Base-by-base conservation (phyloP, 768 basidiomycete species). In the Polyporus arcularius region DNA sequence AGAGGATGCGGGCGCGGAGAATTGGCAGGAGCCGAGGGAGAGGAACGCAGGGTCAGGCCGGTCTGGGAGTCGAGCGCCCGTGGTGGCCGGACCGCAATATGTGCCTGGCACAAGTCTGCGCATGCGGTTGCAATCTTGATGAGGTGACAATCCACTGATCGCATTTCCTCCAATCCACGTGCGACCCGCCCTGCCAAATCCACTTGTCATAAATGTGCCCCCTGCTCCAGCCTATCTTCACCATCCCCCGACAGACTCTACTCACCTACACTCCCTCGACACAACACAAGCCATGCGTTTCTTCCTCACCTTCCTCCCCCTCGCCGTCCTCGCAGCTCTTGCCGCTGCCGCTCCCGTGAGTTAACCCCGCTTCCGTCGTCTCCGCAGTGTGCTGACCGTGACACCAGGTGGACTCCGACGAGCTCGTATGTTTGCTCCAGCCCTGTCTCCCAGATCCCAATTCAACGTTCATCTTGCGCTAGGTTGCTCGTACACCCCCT, bases 321-420 rank as follows among this genome's bases (percentile, higher is more conserved):
- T 67, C 51, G 61, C 67, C 55, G n/a, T 61, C 58, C 62, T 70
- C 61, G 64, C 64, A 45, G 61, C 62, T 58, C 16, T 68, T 55
- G 66, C 63, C 57, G 32, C 64, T 47, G 70, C 70, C 38, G 62
- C 63, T 28, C 68, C 70, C 26, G 66, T 70, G 21, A 46, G 63
- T 65, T 43, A 26, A 52, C 30, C 30, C 40, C 47, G 30, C 16
- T 21, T 30, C 28, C 21, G 10, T 28, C 39, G 3, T 54, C 49
- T 11, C n/a, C 40, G 21, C 21, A 7, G 40, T 15, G 43, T 39
- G 26, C 55, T n/a, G 38, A 40, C 45, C 39, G 15, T 35, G 12
- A 8, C 31, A 28, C 18, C 43, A 59, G 60, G 21, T 53, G 32
- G 55, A 35, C 45, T 56, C 53, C 9, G 35, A 30, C 12, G 60